Conservation (phyloP, 495 filamentous ascomycete species). For the Hypoxylon rickii region DNA sequence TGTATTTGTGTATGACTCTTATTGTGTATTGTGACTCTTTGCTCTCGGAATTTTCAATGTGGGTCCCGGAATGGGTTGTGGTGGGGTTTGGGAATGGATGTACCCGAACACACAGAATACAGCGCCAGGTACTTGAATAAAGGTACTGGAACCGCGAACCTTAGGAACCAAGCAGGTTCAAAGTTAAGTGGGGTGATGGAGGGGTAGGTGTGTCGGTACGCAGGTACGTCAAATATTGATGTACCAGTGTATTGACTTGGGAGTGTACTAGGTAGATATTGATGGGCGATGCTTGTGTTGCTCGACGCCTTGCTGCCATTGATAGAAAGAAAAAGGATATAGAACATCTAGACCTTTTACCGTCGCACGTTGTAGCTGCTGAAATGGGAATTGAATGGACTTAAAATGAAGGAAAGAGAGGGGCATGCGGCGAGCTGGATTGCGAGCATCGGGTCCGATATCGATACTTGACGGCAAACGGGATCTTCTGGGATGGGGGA, state of each 20-base stretch:
- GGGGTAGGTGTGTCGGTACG: too few relatives aligned
- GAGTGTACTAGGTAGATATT: not conserved
- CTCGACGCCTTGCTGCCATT: not conserved
- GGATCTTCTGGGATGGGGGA: conserved; percentile 2
- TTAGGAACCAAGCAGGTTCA: too few relatives aligned
- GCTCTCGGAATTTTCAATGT: conserved; percentile 1
- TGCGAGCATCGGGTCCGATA: conserved; percentile 6
- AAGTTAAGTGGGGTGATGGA: not conserved
- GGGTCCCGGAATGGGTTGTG: not conserved
- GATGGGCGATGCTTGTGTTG: too few relatives aligned
- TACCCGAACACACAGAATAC: not conserved
- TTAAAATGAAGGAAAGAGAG: too few relatives aligned
- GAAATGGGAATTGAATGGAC: too few relatives aligned
- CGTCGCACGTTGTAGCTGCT: too few relatives aligned
- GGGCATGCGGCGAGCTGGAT: too few relatives aligned
- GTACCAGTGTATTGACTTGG: not conserved
- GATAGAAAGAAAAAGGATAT: conserved; percentile 9
- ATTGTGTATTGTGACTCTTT: not conserved
- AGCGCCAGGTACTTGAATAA: too few relatives aligned
- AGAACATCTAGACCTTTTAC: too few relatives aligned
- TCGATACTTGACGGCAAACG: conserved; percentile 1
- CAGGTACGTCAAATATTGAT: not conserved
- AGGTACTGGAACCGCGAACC: too few relatives aligned
- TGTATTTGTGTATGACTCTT: not conserved
- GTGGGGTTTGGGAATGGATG: not conserved